Percentiles rank a stretch among this genome's conserved stretches.
These are phyloP conservation scores for Lipomyces yamadae DNA, from an alignment of 805 yeast genomes.

Conservation along the genomic window DNA sequence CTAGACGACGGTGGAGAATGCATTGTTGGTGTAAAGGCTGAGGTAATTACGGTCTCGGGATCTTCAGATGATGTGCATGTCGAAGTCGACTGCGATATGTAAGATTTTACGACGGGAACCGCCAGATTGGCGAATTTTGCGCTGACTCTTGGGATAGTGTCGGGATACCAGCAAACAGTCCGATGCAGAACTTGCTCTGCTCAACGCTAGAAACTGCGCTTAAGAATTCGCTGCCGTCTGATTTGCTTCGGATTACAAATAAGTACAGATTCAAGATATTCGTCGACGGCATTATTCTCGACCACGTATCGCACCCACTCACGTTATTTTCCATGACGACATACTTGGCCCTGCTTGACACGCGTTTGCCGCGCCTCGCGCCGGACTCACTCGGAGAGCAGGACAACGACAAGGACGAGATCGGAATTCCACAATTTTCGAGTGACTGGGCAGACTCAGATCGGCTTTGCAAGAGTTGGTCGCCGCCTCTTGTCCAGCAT, in stretches of 20 bases:
- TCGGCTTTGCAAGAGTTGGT: constrained; percentile 53
- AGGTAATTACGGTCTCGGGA: constrained; percentile 59
- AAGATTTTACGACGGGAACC: background rate
- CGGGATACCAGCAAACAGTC: constrained; percentile 55
- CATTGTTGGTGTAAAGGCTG: constrained; percentile 85
- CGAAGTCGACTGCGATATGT: constrained; percentile 61
- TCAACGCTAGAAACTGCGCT: constrained; percentile 63
- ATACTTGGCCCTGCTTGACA: constrained; percentile 78
- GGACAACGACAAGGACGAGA: constrained; percentile 17
- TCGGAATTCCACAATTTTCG: constrained; percentile 36
- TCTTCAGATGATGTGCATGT: constrained; percentile 55
- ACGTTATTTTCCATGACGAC: constrained; percentile 78
- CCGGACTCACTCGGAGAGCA: background rate
- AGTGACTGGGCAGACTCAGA: constrained; percentile 69
- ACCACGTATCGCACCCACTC: constrained; percentile 79
- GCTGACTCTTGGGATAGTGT: constrained; percentile 20
- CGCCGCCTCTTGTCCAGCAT: constrained; percentile 78
- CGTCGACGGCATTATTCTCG: constrained; percentile 79
- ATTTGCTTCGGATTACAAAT: constrained; percentile 64
- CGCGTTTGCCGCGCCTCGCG: constrained; percentile 48
- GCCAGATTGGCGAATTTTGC: background rate
- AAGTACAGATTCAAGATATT: constrained; percentile 76
- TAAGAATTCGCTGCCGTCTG: constrained; percentile 57
- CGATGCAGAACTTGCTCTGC: constrained; percentile 65
- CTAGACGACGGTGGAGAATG: constrained; percentile 92